Evolutionary conservation across 805 yeast genomes (phyloP).

Genomic region (Danielozyma ontarioensis): DNA sequence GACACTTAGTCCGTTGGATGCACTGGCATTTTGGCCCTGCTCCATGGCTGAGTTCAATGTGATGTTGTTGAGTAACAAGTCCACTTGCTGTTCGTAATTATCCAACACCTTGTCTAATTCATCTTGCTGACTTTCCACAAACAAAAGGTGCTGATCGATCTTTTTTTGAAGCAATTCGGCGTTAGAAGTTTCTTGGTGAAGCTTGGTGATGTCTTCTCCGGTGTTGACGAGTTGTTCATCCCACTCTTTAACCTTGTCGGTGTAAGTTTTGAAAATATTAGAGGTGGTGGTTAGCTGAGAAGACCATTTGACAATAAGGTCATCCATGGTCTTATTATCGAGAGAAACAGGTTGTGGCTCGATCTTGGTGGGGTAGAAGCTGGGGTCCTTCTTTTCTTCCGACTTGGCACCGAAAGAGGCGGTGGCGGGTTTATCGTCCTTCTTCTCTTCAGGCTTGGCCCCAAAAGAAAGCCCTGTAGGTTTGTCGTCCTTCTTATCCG

Average conservation of each 20-base stretch:
- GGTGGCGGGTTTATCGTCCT: conserved; percentile 12
- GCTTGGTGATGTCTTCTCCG: conserved; percentile 75
- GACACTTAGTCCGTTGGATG: conserved; percentile 33
- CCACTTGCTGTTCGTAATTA: conserved; percentile 75
- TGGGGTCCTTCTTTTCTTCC: conserved; percentile 14
- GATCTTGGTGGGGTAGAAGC: conserved; percentile 47
- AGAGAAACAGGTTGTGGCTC: conserved; percentile 70
- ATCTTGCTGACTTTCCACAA: conserved; percentile 87
- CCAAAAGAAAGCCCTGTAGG: conserved; percentile 11
- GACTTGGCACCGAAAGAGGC: conserved; percentile 10
- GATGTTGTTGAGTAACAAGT: conserved; percentile 38
- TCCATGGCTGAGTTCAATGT: conserved; percentile 20
- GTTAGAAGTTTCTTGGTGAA: conserved; percentile 69
- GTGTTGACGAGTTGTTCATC: conserved; percentile 78
- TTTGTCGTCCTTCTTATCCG: conserved; percentile 5
- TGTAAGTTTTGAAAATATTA: conserved; percentile 67
- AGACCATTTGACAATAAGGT: conserved; percentile 90
- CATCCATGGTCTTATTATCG: conserved; percentile 89
- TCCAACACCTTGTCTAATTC: conserved; percentile 80
- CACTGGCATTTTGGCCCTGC: conserved; percentile 13
- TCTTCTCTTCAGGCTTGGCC: conserved; percentile 3
- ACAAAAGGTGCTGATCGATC: conserved; percentile 81
- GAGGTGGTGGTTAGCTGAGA: conserved; percentile 72
- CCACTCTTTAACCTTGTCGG: conserved; percentile 76
- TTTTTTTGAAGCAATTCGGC: conserved; percentile 83